Percentiles rank a stretch among this genome's conserved stretches.
These are phyloP conservation scores for Catharanthus roseus DNA, from an alignment of 257 asterid genomes.

Conservation along the genomic window DNA sequence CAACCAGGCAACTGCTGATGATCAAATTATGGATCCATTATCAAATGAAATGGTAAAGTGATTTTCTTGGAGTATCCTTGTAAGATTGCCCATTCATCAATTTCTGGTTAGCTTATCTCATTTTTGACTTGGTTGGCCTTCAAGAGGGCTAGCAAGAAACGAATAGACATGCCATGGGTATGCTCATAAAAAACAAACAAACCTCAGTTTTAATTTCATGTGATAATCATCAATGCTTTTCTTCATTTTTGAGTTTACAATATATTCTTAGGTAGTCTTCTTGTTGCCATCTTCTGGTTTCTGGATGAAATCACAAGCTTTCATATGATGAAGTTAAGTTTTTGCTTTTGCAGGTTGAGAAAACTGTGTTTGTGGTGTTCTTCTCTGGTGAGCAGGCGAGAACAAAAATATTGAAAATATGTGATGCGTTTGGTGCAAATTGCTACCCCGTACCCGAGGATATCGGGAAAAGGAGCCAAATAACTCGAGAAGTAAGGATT, in stretches of 20 bases:
- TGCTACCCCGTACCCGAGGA: constrained; percentile 99
- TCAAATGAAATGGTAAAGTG: constrained; percentile 75
- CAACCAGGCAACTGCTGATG: constrained; percentile 79
- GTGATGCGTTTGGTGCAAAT: constrained; percentile 96
- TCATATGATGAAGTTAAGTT: constrained; percentile 14
- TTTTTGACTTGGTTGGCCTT: neutral
- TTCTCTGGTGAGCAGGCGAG: constrained; percentile 99
- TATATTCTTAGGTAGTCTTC: neutral
- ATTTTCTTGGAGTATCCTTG: neutral
- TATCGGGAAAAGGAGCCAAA: constrained; percentile 67
- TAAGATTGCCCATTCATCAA: too few relatives aligned
- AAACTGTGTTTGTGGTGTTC: constrained; percentile 85
- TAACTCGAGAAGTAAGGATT: constrained; percentile 74
- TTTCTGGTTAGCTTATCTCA: neutral
- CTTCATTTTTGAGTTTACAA: neutral
- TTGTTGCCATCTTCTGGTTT: constrained; percentile 14
- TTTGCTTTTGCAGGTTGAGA: constrained; percentile 78
- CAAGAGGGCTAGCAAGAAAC: neutral
- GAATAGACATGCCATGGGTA: neutral
- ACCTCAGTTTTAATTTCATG: neutral
- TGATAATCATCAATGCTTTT: neutral
- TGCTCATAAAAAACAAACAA: neutral
- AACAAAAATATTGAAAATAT: constrained; percentile 78
- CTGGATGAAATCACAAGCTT: constrained; percentile 12
- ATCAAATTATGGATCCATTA: constrained; percentile 72